A percentile compares a stretch with the other conserved stretches of the same genome.
Evolutionary conservation across 108 stramenopile genomes (phyloP).

Genomic region (Nannochloropsis gaditana): DNA sequence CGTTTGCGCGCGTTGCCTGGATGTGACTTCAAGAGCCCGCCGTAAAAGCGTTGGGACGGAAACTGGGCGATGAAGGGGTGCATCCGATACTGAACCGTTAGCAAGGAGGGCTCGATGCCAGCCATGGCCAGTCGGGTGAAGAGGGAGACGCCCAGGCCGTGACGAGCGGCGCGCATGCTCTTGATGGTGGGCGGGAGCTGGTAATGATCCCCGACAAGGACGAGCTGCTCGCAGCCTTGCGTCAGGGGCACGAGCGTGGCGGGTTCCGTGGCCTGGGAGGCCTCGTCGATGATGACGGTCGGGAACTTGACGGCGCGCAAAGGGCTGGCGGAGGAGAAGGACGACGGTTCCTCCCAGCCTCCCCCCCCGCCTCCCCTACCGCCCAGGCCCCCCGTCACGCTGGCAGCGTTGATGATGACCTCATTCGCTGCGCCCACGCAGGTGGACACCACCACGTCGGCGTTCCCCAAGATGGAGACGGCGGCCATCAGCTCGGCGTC

Average conservation of each 20-base stretch:
- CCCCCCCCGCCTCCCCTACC: constrained; percentile 24
- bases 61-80: constrained; percentile 46
- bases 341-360: constrained; percentile 1
- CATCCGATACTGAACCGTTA: constrained; percentile 47
- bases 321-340: constrained; percentile 27
- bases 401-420: constrained; percentile 22
- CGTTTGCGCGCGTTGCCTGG: background rate
- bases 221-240: constrained; percentile 79
- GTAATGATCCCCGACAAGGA: constrained; percentile 93
- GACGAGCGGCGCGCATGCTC: constrained; percentile 25
- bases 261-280: constrained; percentile 49
- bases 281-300: constrained; percentile 54
- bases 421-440: constrained; percentile 87
- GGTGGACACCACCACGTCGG: constrained; percentile 88
- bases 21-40: constrained; percentile 1
- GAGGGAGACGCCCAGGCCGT: constrained; percentile 43
- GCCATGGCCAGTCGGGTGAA: constrained; percentile 43
- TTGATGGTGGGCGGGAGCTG: constrained; percentile 62
- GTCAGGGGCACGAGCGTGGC: constrained; percentile 63
- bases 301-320: constrained; percentile 45
- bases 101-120: constrained; percentile 34
- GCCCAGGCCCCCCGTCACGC: background rate
- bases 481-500: constrained; percentile 26
- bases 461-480: constrained; percentile 60
- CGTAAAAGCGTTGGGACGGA: constrained; percentile 46